Conservation (phyloP, 208 protist species). For the Crithidia acanthocephali region DNA sequence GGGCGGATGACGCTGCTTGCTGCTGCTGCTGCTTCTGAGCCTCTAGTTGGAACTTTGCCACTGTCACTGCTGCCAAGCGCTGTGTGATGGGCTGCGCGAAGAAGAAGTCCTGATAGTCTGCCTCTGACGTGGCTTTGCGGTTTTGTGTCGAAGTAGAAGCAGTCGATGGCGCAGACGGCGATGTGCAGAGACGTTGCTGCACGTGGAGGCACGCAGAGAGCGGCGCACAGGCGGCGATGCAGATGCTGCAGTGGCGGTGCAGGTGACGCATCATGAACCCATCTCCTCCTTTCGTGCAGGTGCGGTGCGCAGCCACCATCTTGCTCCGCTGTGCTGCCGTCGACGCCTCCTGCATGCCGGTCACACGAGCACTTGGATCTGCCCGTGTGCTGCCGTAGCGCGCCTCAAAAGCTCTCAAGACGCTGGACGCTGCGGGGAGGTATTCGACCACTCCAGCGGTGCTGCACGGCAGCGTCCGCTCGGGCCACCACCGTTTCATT, state of each 20-base stretch:
- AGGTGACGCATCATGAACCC: no score
- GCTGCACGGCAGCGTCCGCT: not conserved
- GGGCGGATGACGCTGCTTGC: not conserved
- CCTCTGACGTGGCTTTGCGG: not conserved
- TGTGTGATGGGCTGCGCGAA: slow-evolving; percentile 43
- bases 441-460: not conserved
- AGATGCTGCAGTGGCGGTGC: not conserved
- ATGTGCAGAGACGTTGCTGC: slow-evolving; percentile 16
- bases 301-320: no score
- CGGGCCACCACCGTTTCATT: slow-evolving; percentile 14
- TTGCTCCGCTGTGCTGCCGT: no score
- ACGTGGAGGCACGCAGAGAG: not conserved
- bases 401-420: no score
- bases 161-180: not conserved
- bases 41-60: slow-evolving; percentile 31
- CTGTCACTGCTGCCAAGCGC: slow-evolving; percentile 48
- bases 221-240: not conserved
- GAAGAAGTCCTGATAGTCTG: slow-evolving; percentile 26
- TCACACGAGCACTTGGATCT: no score
- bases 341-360: no score
- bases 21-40: not conserved
- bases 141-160: not conserved
- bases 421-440: not conserved
- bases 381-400: no score
- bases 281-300: no score